phyloP scores from a whole-genome alignment of 2,329 filamentous ascomycete genomes.

The Monosporascus sp. region DNA sequence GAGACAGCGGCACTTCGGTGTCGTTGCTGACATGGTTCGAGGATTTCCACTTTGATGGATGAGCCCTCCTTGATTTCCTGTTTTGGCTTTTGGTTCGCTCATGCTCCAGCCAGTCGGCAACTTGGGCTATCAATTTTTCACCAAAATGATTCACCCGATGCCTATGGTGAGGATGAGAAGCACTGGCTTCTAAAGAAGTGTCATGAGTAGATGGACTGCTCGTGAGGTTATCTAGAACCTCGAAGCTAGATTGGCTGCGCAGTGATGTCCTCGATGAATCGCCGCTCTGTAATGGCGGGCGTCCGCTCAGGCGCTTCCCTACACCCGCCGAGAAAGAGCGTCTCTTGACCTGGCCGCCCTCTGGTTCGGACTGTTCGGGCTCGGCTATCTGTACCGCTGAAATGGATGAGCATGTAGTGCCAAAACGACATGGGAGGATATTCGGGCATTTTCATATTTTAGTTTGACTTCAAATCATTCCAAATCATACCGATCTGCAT shows the following conservation, averaged over 20 bases:
- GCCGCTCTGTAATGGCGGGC: slow-evolving; percentile 29
- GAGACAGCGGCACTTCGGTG: slow-evolving; percentile 5
- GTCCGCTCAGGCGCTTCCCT: slow-evolving; percentile 40
- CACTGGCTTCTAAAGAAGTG: slow-evolving; percentile 19
- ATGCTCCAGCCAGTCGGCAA: slow-evolving; percentile 77
- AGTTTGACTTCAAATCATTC: neutral
- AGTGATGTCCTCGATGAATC: slow-evolving; percentile 43
- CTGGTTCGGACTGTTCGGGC: slow-evolving; percentile 31
- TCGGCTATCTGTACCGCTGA: slow-evolving; percentile 56
- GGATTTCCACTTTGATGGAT: slow-evolving; percentile 35
- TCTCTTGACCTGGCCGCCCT: slow-evolving; percentile 28
- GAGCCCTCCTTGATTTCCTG: slow-evolving; percentile 45
- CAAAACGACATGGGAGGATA: neutral
- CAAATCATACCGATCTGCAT: neutral
- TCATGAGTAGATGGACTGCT: slow-evolving; percentile 21
- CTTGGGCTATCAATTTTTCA: slow-evolving; percentile 64
- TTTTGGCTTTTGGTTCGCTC: slow-evolving; percentile 66
- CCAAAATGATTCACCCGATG: slow-evolving; percentile 33
- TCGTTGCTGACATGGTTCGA: slow-evolving; percentile 28
- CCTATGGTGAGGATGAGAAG: slow-evolving; percentile 28
- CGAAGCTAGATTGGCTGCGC: slow-evolving; percentile 32
- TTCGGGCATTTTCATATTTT: neutral
- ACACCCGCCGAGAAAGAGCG: slow-evolving; percentile 42
- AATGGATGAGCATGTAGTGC: slow-evolving; percentile 11
- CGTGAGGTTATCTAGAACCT: slow-evolving; percentile 22